phyloP scores from a whole-genome alignment of 257 asterid species.

The Catharanthus roseus region DNA sequence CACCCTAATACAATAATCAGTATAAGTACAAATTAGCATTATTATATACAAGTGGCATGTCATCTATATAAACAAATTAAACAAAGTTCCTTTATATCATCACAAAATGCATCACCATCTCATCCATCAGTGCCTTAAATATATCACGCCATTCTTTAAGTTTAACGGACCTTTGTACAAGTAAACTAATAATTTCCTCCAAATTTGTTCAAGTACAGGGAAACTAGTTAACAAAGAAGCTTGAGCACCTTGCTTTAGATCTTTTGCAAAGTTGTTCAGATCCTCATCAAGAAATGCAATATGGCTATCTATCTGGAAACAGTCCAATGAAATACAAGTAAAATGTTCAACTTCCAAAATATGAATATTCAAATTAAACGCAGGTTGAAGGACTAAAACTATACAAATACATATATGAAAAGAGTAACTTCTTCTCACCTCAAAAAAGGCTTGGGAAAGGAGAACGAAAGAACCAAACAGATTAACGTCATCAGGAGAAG shows the following conservation, averaged over 20 bases:
- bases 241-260: conserved; percentile 90
- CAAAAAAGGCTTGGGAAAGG: not conserved
- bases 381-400: not conserved
- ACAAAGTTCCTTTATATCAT: not conserved
- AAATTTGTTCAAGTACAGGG: not conserved
- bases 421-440: not conserved
- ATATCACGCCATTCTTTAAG: not conserved
- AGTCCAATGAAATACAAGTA: conserved; percentile 16
- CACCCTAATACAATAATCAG: not conserved
- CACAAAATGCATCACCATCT: not conserved
- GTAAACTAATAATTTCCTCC: not conserved
- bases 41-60: not conserved
- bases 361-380: no score
- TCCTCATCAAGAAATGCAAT: conserved; percentile 88
- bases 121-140: not conserved
- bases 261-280: conserved; percentile 84
- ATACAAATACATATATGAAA: not conserved
- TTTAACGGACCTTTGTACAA: not conserved
- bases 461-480: not conserved
- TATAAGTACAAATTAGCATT: not conserved
- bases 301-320: conserved; percentile 88
- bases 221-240: conserved; percentile 14
- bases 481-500: not conserved
- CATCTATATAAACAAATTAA: no score
- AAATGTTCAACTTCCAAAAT: conserved; percentile 2